Conservation (phyloP, 441 rosid species). For the Gossypium schwendimanii region DNA sequence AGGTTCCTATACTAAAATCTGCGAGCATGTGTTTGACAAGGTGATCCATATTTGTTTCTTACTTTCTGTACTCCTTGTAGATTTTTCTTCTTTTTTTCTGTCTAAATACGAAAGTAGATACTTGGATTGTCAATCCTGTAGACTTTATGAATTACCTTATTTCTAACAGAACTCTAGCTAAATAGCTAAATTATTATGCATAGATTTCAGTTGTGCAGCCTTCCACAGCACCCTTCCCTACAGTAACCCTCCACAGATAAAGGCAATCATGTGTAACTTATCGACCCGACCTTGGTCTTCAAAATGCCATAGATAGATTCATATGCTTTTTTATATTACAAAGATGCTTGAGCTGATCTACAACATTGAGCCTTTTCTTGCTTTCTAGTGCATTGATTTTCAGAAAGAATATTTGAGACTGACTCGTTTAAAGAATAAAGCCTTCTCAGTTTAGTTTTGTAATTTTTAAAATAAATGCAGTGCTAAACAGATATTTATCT, state of each 20-base stretch:
- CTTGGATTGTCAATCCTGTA: background rate
- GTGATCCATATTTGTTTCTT: slow-evolving; percentile 24
- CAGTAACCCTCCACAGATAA: background rate
- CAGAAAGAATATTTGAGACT: background rate
- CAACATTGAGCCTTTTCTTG: background rate
- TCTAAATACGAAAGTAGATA: background rate
- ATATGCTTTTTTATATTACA: background rate
- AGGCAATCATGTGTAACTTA: background rate
- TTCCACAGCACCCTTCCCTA: background rate
- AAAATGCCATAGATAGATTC: background rate
- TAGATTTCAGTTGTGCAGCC: background rate
- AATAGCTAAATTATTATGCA: background rate
- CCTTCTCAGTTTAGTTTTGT: background rate
- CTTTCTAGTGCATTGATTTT: background rate
- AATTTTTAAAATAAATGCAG: background rate
- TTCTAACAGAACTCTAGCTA: background rate
- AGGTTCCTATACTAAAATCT: slow-evolving; percentile 51
- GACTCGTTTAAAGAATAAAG: background rate
- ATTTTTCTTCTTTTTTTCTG: background rate
- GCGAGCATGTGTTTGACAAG: slow-evolving; percentile 49
- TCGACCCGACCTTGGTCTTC: background rate
- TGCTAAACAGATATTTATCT: background rate
- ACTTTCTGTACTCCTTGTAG: background rate
- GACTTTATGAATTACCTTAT: background rate
- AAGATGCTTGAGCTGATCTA: background rate